Evolutionary conservation across 1,284 basidiomycete species (phyloP), one percentile per base, ranked within the genome.

Genomic region (Porodaedalea pini): DNA sequence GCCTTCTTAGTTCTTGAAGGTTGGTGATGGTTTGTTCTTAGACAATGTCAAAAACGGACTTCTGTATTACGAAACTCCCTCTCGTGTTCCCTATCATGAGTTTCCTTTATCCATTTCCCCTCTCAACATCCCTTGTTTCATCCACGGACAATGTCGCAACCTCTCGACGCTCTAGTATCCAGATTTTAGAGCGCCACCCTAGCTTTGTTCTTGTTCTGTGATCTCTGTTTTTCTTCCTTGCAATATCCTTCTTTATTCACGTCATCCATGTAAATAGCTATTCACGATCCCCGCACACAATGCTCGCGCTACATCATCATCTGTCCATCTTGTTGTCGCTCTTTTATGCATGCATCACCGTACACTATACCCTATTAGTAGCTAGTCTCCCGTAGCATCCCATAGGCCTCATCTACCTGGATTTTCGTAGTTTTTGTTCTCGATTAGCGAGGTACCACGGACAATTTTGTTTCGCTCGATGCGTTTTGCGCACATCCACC

Each of bases 41-140:
- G 43, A 56, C 44, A 25, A 27, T 39, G 34, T 7, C 13, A 36
- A 48, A 51, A 50, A 23, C 44, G 44, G 48, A 50, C 54, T 50
- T 27, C 40, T 56, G 47, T 48, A 39, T 43, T 56, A 47, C 11
- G 15, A 47, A 34, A 15, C n/a, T n/a, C n/a, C n/a, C n/a, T n/a
- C n/a, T n/a, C n/a, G n/a, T n/a, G n/a, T n/a, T n/a, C n/a, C n/a
- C n/a, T n/a, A 47, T 31, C 25, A 47, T 11, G 7, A 13, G 21
- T 44, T n/a, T 47, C 45, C 7, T 23, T 23, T 44, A 23, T 8
- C 41, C 21, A 6, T 8, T 53, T 25, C 27, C 41, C 31, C n/a
- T 21, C 44, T 23, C 32, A 34, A 11, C 32, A n/a, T 36, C 48
- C n/a, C 21, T 3, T 50, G 19, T 50, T 19, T n/a, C 21, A n/a